Evolutionary conservation across 2,329 filamentous ascomycete species (phyloP), one percentile per base, ranked within the genome.

Genomic region (Triangularia setosa): DNA sequence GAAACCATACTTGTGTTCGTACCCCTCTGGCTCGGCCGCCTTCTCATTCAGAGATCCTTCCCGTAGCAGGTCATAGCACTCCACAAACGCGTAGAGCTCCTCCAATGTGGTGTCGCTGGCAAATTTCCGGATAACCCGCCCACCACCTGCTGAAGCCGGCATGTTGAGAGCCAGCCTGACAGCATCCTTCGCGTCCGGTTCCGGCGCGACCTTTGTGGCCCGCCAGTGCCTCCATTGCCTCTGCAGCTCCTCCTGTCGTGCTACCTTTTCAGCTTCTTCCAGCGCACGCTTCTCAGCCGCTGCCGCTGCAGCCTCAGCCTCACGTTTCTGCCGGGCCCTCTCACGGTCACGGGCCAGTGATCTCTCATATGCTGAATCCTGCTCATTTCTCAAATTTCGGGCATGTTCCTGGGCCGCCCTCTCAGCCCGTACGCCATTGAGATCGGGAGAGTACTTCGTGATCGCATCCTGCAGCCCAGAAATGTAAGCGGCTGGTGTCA

Each of bases 21-120:
- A 98, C 12, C 79, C 85, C 23, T 83, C 79, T 0, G 92, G 92
- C 70, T 86, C 77, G 3, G 77, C 72, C 1, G 76, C 75, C 21
- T 75, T 76, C 30, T 79, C 74, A 16, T 77, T 75, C 3, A 70
- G 72, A 4, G 67, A 67, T 6, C 70, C 65, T 68, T 75, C 76
- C 35, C 83, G 76, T 2, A 93, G 71, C 5, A 90, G 70, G 60
- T 92, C 88, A 74, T 93, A 89, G 78, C 94, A 98, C 74, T 99
- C 95, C 2, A 98, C 93, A 78, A 96, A 97, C 0, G 94, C 95
- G 76, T 98, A 98, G 5, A 99, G 79, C 72, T 97, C 93, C 74
- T 98, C 94, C 40, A 98, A 80, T 1, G 84, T 82, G 0, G 90
- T 86, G n/a, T 86, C 81, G 1, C 83, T 80, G 0, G 81, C 76